A percentile compares a stretch with the other conserved stretches of the same genome.
Conservation (phyloP, 2,329 filamentous ascomycete genomes). For the Fusarium ramigenum region DNA sequence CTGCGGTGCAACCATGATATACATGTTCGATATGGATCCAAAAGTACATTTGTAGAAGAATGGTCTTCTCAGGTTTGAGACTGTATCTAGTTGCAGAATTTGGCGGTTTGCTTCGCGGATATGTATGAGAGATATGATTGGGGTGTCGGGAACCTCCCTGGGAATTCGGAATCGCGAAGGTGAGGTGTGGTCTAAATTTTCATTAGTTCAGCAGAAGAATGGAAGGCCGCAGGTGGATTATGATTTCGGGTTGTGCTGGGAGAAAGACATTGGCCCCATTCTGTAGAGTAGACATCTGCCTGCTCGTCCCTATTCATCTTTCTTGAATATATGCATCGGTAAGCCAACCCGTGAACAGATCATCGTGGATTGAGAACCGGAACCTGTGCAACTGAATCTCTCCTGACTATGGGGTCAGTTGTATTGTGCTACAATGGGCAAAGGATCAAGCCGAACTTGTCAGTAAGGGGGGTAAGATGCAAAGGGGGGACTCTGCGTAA, state of each 20-base stretch:
- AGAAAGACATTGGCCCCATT: background rate
- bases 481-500: background rate
- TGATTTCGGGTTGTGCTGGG: background rate
- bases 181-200: too few species aligned
- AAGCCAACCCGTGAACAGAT: background rate
- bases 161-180: too few species aligned
- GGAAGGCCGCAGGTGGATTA: background rate
- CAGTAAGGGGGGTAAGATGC: background rate
- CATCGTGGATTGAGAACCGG: rapidly evolving
- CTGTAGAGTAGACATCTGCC: background rate
- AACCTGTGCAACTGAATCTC: too few species aligned
- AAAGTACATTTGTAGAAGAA: background rate
- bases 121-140: background rate
- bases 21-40: background rate
- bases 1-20: background rate
- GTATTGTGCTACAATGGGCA: too few species aligned
- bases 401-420: too few species aligned
- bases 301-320: too few species aligned
- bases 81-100: background rate
- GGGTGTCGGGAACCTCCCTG: too few species aligned
- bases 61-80: too few species aligned
- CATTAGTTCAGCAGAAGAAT: background rate
- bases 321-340: background rate
- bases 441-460: background rate
- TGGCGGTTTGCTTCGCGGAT: background rate